Evolutionary conservation across 1,284 basidiomycete genomes (phyloP).

Genomic region (Cystobasidiaceae sp.): DNA sequence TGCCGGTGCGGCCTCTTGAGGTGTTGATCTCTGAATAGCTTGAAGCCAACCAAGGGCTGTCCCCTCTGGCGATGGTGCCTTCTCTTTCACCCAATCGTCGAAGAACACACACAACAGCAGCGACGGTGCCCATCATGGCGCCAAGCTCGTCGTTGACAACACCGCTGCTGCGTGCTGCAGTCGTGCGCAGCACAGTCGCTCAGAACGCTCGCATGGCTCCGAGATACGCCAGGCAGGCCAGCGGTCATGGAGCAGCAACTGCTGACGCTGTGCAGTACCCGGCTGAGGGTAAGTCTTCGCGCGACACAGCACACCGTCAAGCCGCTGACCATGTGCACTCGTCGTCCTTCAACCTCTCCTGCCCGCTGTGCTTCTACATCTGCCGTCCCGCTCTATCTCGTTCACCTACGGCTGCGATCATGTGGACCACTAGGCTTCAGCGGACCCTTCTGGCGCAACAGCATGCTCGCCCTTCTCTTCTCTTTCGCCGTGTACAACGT

Average conservation of each 20-base stretch:
- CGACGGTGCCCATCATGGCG: background rate
- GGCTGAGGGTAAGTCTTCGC: background rate
- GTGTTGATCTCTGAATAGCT: too few species aligned
- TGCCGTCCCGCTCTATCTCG: background rate
- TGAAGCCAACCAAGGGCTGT: conserved; percentile 1
- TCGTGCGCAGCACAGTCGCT: conserved; percentile 19
- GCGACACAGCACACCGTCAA: background rate
- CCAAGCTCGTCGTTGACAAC: background rate
- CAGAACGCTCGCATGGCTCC: conserved; percentile 28
- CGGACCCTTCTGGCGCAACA: conserved; percentile 37
- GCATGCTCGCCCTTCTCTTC: conserved; percentile 31
- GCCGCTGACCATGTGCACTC: background rate
- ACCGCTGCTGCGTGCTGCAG: conserved; percentile 24
- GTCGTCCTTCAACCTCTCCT: background rate
- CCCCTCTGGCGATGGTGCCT: background rate
- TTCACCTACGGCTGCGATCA: too few species aligned
- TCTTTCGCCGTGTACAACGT: conserved; percentile 7
- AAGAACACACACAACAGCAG: background rate
- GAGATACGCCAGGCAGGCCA: conserved; percentile 23
- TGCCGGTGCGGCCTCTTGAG: too few species aligned
- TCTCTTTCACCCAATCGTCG: too few species aligned
- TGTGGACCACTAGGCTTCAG: too few species aligned
- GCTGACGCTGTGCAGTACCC: conserved; percentile 19
- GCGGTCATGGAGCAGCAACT: conserved; percentile 8
- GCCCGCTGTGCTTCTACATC: background rate